These are phyloP conservation scores for Exophiala spinifera DNA, from an alignment of 2,329 filamentous ascomycete species.

Conservation along the genomic window DNA sequence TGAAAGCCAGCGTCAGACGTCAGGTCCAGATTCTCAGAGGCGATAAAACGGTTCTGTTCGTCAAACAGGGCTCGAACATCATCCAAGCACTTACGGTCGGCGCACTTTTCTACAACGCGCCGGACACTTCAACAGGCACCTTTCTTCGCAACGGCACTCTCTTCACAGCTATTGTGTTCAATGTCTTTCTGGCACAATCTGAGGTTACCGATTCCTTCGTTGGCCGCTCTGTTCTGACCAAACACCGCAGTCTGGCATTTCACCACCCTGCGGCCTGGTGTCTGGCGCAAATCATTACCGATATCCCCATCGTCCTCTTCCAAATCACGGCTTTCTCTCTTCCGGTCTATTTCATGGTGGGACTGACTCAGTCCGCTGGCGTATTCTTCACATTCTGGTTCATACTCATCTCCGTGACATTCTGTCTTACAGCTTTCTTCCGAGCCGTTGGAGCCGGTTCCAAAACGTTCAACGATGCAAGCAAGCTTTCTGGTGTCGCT, in stretches of 20 bases:
- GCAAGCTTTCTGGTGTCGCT: no score
- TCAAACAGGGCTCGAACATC: conserved; percentile 60
- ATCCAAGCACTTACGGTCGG: conserved; percentile 61
- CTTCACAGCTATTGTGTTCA: conserved; percentile 62
- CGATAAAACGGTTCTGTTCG: conserved; percentile 51
- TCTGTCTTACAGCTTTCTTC: conserved; percentile 58
- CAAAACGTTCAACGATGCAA: no score
- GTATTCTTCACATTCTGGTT: no score
- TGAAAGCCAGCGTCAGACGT: conserved; percentile 54
- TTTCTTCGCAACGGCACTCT: conserved; percentile 62
- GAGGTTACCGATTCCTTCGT: conserved; percentile 64
- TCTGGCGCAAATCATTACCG: conserved; percentile 45
- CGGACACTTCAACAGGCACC: conserved; percentile 55
- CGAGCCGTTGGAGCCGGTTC: conserved; percentile 55
- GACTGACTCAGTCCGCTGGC: conserved; percentile 50
- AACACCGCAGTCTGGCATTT: conserved; percentile 57
- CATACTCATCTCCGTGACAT: no score
- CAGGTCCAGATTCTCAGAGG: conserved; percentile 66
- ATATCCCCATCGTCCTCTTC: conserved; percentile 56
- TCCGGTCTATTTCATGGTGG: conserved; percentile 63
- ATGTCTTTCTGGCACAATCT: conserved; percentile 60
- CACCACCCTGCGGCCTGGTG: conserved; percentile 53
- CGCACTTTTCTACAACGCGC: conserved; percentile 64
- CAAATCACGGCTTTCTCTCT: conserved; percentile 60
- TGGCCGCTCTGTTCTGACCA: conserved; percentile 58